These are phyloP conservation scores for Solanum hybrid DNA, from an alignment of 305 asterid genomes.

Conservation along the genomic window DNA sequence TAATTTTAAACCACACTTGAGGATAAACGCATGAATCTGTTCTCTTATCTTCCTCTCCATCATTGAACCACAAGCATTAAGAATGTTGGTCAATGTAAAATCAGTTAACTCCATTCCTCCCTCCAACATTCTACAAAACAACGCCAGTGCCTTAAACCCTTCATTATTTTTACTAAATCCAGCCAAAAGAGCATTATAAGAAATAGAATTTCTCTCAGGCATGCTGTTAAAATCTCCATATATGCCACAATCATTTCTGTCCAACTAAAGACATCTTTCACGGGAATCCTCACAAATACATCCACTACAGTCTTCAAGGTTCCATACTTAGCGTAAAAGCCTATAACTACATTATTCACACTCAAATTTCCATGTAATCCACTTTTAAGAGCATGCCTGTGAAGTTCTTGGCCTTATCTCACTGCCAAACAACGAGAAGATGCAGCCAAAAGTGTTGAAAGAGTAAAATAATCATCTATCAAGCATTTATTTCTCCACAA, in stretches of 20 bases:
- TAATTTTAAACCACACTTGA: slow-evolving; percentile 44
- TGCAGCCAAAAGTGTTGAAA: no score
- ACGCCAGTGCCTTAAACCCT: slow-evolving; percentile 46
- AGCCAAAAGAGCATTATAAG: slow-evolving; percentile 64
- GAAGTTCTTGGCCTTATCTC: no score
- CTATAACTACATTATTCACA: no score
- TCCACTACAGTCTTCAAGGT: no score
- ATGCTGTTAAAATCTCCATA: slow-evolving; percentile 40
- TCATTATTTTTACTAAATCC: slow-evolving; percentile 57
- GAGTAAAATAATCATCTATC: no score
- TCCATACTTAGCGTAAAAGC: no score
- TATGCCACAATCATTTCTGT: slow-evolving; percentile 48
- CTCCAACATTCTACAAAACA: slow-evolving; percentile 53
- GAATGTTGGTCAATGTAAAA: slow-evolving; percentile 53
- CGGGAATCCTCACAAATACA: no score
- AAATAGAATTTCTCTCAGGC: slow-evolving; percentile 55
- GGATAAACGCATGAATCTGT: slow-evolving; percentile 75
- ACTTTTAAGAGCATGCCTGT: no score
- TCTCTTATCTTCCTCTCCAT: slow-evolving; percentile 42
- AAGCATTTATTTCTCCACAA: no score
- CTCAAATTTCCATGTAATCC: no score
- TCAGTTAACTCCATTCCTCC: slow-evolving; percentile 52
- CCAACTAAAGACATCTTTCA: no score
- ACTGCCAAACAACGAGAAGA: no score
- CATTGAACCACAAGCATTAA: slow-evolving; percentile 58